Evolutionary conservation across 768 basidiomycete genomes (phyloP), one percentile per base, ranked within the genome.

Genomic region (Tricholoma bakamatsutake): DNA sequence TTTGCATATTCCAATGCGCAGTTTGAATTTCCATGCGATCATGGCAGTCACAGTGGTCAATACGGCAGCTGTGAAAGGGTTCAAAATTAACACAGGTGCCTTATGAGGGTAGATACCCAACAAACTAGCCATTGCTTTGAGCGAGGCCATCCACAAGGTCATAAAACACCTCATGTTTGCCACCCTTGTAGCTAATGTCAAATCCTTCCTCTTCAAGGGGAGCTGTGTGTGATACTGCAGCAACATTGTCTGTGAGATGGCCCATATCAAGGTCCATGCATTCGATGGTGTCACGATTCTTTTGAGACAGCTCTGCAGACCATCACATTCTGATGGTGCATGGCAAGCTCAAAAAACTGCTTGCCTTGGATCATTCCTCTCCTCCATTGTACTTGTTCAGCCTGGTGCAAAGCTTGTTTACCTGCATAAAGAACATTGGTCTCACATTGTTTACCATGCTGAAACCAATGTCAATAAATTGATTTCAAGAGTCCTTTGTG

Each of bases 251-350:
- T 27, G 54, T 40, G 15, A 31, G 13, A 31, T 33, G 28, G 40
- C 54, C 47, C 53, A 58, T 58, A 21, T 48, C 35, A 35, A 58
- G n/a, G 40, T 58, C 57, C 57, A 58, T 54, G 17, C 42, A 21
- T 35, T 52, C 50, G 7, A 52, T 39, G 39, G 43, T 7, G 34
- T 57, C n/a, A n/a, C 24, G 31, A 33, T 53, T 45, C 8, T 57
- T 45, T n/a, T 53, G 50, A 42, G 40, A 15, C 17, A 56, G 28
- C 33, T 45, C 53, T 54, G 42, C 33, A 33, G 35, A 52, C 21
- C 34, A 17, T 52, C 21, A 10, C 17, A 34, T 50, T 33, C 8
- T 5, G 45, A 46, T 46, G 21, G 45, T 13, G 11, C 24, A 46
- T 46, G 45, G 45, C 45, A 46, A 46, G 45, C 45, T 13, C 45